phyloP scores from a whole-genome alignment of 139 green algal species.

The Volvox reticuliferus region DNA sequence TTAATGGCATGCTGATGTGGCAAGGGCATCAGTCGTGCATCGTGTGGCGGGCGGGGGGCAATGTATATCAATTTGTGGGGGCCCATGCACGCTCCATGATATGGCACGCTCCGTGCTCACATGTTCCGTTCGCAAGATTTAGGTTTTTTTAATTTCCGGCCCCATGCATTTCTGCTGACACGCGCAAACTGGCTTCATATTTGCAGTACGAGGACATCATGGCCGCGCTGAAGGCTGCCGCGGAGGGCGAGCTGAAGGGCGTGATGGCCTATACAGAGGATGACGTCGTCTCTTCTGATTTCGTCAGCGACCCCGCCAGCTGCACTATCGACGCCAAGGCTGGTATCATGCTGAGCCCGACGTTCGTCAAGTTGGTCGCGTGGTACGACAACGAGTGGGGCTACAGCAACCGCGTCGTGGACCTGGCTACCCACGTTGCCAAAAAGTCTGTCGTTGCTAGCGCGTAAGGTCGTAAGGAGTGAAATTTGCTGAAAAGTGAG shows the following conservation, averaged over 20 bases:
- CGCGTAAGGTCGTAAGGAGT: background rate
- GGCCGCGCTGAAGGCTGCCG: constrained; percentile 83
- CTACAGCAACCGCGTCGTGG: constrained; percentile 79
- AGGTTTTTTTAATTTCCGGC: too few relatives aligned
- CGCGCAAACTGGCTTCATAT: too few relatives aligned
- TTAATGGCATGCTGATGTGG: too few relatives aligned
- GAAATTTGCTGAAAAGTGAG: background rate
- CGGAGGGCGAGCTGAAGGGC: constrained; percentile 76
- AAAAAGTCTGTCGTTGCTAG: constrained; percentile 55
- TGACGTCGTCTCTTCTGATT: constrained; percentile 93
- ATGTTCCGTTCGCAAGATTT: too few relatives aligned
- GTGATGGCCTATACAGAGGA: constrained; percentile 92
- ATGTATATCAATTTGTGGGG: too few relatives aligned
- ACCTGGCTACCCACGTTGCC: constrained; percentile 77
- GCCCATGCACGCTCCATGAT: too few relatives aligned
- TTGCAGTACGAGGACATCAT: constrained; percentile 94
- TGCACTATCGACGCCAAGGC: constrained; percentile 93
- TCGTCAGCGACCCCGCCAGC: constrained; percentile 84
- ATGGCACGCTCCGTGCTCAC: too few relatives aligned
- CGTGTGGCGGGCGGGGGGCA: too few relatives aligned
- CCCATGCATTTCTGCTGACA: too few relatives aligned
- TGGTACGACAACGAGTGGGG: constrained; percentile 99
- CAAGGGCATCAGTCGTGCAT: too few relatives aligned
- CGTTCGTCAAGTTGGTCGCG: constrained; percentile 84
- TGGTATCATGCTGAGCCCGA: constrained; percentile 89